These are phyloP conservation scores for Orbilia brochopaga DNA, from an alignment of 2,329 filamentous ascomycete genomes.

Conservation along the genomic window DNA sequence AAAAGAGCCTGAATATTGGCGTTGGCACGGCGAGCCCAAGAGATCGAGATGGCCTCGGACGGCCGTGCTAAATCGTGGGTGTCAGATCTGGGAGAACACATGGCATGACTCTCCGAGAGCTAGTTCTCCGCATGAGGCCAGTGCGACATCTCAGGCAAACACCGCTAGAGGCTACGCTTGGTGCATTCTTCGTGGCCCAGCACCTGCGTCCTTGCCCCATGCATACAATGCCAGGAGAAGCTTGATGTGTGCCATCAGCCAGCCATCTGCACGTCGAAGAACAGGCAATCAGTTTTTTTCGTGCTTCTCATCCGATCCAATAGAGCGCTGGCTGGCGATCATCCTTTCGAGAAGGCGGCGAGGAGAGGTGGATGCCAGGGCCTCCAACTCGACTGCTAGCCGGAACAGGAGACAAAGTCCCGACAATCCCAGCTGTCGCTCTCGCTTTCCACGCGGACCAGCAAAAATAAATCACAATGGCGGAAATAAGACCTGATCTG, in stretches of 20 bases:
- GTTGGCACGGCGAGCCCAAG: no score
- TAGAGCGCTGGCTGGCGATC: no score
- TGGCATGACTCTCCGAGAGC: no score
- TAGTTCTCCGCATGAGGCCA: neutral
- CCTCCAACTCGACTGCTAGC: slow-evolving; percentile 21
- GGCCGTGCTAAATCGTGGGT: neutral
- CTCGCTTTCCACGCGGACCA: neutral
- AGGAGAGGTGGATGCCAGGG: slow-evolving; percentile 10
- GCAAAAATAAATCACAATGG: neutral
- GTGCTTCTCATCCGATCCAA: no score
- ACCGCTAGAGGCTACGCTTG: neutral
- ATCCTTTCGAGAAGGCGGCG: slow-evolving; percentile 31
- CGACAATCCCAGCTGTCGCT: slow-evolving; percentile 18
- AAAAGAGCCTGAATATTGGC: slow-evolving; percentile 17
- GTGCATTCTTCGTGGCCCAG: neutral
- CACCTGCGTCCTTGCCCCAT: neutral
- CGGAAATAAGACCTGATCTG: no score
- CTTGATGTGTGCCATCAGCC: no score
- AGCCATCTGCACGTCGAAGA: no score
- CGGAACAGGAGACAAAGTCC: slow-evolving; percentile 43
- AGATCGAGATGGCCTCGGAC: neutral
- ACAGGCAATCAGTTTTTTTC: no score
- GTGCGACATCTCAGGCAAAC: no score
- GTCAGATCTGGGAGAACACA: no score
- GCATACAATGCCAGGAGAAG: neutral